Evolutionary conservation across 441 rosid genomes (phyloP).

Genomic region (Populus hybrid): DNA sequence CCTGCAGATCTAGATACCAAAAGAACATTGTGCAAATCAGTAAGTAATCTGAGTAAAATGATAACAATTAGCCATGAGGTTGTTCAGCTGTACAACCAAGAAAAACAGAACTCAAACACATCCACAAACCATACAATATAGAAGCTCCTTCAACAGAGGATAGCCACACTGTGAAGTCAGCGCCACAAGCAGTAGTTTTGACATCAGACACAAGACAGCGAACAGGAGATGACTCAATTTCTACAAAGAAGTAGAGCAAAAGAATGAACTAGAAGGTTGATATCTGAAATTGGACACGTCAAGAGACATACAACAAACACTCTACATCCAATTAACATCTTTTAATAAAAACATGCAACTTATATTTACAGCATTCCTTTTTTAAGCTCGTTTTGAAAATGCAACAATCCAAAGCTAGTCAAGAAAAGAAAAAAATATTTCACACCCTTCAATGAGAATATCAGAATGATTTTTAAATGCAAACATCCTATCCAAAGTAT

Average conservation of each 20-base stretch:
- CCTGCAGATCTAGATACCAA: constrained; percentile 74
- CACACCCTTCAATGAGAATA: neutral
- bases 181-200: constrained; percentile 79
- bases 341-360: neutral
- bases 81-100: constrained; percentile 8
- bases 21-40: constrained; percentile 26
- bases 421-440: neutral
- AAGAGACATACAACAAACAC: neutral
- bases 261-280: constrained; percentile 9
- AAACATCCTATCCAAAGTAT: neutral
- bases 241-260: constrained; percentile 34
- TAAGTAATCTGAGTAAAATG: constrained; percentile 3
- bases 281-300: neutral
- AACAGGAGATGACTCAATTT: constrained; percentile 72
- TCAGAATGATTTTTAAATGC: neutral
- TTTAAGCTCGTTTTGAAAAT: neutral
- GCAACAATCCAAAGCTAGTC: neutral
- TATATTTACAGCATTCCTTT: neutral
- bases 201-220: constrained; percentile 73
- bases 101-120: constrained; percentile 23
- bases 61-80: constrained; percentile 1
- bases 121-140: constrained; percentile 75
- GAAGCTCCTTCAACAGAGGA: constrained; percentile 88
- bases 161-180: constrained; percentile 91
- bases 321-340: neutral